Percentiles rank a stretch among this genome's conserved stretches.
These are phyloP conservation scores for Agrocybe praecox DNA, from an alignment of 768 basidiomycete genomes.

Conservation along the genomic window DNA sequence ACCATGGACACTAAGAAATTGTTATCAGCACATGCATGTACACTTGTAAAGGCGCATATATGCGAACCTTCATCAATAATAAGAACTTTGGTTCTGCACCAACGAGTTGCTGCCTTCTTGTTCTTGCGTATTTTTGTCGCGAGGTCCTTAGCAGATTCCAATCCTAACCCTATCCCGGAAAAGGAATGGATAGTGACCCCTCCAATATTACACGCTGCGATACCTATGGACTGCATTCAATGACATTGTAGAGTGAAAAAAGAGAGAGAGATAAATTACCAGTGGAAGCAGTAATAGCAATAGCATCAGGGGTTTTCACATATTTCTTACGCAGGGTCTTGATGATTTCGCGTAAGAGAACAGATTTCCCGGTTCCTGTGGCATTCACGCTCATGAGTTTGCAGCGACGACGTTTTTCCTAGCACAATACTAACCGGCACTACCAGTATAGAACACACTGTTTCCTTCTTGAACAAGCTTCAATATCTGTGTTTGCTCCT, in stretches of 20 bases:
- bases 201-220: slow-evolving; percentile 97
- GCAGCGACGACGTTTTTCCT: neutral
- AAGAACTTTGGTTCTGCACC: slow-evolving; percentile 83
- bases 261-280: slow-evolving; percentile 46
- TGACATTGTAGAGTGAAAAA: neutral
- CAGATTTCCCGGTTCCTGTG: slow-evolving; percentile 94
- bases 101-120: slow-evolving; percentile 78
- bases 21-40: neutral
- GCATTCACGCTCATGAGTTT: neutral
- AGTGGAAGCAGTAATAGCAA: slow-evolving; percentile 95
- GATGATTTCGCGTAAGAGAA: slow-evolving; percentile 92
- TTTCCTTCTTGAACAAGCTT: slow-evolving; percentile 70
- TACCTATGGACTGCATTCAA: slow-evolving; percentile 47
- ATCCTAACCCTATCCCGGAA: slow-evolving; percentile 88
- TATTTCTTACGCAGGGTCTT: slow-evolving; percentile 62
- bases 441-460: slow-evolving; percentile 95
- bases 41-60: neutral
- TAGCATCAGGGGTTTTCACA: slow-evolving; percentile 59
- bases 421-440: slow-evolving; percentile 70
- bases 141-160: slow-evolving; percentile 63
- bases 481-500: slow-evolving; percentile 86
- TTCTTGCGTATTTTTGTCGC: slow-evolving; percentile 74
- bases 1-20: slow-evolving; percentile 90
- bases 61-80: slow-evolving; percentile 78
- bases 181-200: slow-evolving; percentile 96